Conservation (phyloP, 23 red algal species). For the Gracilariopsis chorda region DNA sequence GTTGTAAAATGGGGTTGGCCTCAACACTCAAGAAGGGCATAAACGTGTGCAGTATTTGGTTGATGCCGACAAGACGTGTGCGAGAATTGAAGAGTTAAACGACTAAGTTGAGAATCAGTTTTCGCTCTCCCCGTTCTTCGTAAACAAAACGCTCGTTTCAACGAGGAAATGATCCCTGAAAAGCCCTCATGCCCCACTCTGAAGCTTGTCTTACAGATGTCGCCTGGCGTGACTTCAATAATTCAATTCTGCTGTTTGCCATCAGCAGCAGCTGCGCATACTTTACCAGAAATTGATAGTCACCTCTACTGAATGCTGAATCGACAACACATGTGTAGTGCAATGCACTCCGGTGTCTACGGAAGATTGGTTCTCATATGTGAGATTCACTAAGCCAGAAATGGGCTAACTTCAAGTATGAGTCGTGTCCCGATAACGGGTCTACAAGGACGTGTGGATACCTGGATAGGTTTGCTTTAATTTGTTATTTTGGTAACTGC, state of each 20-base stretch:
- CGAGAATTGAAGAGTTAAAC: neutral
- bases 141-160: neutral
- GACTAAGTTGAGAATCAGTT: neutral
- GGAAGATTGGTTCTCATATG: too few species aligned
- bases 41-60: neutral
- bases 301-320: neutral
- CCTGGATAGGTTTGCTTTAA: too few species aligned
- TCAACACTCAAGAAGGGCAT: neutral
- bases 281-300: neutral
- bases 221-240: neutral
- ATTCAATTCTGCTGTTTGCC: neutral
- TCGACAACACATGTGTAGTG: constrained; percentile 22
- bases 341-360: too few species aligned
- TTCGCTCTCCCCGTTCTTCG: neutral
- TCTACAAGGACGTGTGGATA: too few species aligned
- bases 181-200: neutral
- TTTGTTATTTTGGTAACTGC: too few species aligned
- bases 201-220: neutral
- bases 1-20: neutral
- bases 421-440: too few species aligned
- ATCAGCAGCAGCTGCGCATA: neutral
- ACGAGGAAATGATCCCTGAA: neutral
- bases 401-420: too few species aligned
- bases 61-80: neutral
- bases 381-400: too few species aligned